Percentiles rank a stretch among this genome's conserved stretches.
These are phyloP conservation scores for Lentinula novae-zelandiae DNA, from an alignment of 1,284 basidiomycete species.

Conservation along the genomic window DNA sequence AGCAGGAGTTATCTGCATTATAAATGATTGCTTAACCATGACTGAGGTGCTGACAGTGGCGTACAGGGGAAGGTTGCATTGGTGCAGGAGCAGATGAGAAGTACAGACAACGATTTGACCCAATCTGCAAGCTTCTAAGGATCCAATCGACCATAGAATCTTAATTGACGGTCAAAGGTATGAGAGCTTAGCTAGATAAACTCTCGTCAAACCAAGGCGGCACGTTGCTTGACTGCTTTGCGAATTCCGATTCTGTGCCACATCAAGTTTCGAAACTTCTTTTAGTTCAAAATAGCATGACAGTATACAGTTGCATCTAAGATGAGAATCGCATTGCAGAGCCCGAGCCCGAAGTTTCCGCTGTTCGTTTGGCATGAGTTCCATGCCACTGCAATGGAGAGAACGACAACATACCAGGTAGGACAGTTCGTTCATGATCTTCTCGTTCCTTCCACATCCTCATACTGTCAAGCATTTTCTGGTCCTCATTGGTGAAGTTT, in stretches of 20 bases:
- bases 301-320: not conserved
- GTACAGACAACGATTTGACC: no score
- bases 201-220: not conserved
- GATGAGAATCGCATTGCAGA: not conserved
- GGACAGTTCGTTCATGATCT: conserved; percentile 37
- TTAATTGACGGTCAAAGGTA: not conserved
- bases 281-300: not conserved
- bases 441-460: conserved; percentile 22
- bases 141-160: not conserved
- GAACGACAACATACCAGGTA: conserved; percentile 27
- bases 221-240: not conserved
- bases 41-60: no score
- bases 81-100: no score
- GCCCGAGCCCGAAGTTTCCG: conserved; percentile 1
- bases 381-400: not conserved
- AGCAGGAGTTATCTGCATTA: no score
- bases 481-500: conserved; percentile 34
- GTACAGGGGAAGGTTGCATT: no score
- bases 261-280: not conserved
- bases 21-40: no score
- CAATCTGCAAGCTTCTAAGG: no score
- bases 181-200: not conserved
- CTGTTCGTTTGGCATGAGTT: not conserved
- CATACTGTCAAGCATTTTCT: conserved; percentile 37
- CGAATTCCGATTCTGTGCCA: no score